phyloP scores from a whole-genome alignment of 2,329 filamentous ascomycete species.

The Diaporthe destruens region DNA sequence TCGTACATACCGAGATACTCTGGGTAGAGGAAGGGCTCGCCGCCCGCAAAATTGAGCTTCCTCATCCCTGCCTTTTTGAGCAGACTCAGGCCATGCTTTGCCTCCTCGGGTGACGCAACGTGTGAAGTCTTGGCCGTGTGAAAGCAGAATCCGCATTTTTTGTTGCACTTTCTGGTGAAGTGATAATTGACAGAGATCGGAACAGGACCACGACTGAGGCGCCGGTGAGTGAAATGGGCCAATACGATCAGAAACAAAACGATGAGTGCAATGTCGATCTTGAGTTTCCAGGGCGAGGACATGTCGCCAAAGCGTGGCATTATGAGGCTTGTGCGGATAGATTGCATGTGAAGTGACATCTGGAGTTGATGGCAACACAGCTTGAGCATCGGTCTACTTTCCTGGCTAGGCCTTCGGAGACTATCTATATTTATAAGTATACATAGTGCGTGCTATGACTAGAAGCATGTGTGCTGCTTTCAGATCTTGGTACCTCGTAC shows the following conservation, averaged over 20 bases:
- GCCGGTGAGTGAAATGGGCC: neutral
- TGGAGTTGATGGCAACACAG: neutral
- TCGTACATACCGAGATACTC: conserved; percentile 47
- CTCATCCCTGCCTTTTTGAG: conserved; percentile 57
- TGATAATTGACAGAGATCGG: conserved; percentile 44
- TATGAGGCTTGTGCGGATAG: too few relatives aligned
- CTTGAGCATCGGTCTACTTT: neutral
- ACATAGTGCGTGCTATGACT: neutral
- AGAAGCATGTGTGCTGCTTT: neutral
- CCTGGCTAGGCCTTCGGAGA: neutral
- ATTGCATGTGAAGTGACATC: neutral
- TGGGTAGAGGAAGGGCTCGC: conserved; percentile 55
- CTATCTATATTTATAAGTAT: neutral
- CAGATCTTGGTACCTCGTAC: neutral
- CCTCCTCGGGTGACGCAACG: conserved; percentile 54
- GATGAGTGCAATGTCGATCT: neutral
- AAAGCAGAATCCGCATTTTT: conserved; percentile 66
- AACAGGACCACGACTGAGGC: neutral
- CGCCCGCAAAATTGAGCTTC: conserved; percentile 44
- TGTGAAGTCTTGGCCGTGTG: conserved; percentile 65
- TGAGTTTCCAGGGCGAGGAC: neutral
- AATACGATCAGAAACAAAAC: neutral
- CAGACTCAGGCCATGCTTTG: conserved; percentile 59
- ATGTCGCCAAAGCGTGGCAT: neutral
- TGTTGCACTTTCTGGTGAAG: conserved; percentile 43